Evolutionary conservation across 2,329 filamentous ascomycete species (phyloP), one percentile per base, ranked within the genome.

Genomic region (Apiospora marii): DNA sequence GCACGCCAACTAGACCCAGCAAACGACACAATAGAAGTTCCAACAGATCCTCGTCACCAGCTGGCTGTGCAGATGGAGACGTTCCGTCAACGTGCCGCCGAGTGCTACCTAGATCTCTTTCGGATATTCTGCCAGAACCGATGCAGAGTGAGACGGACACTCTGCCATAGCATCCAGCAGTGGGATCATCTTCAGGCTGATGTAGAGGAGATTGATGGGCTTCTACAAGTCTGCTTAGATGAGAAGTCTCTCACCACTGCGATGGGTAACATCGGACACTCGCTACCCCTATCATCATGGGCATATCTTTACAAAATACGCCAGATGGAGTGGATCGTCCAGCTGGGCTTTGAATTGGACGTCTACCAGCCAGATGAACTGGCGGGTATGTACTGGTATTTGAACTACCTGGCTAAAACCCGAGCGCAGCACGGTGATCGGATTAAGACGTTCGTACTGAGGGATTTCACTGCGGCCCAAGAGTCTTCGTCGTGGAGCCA

Each of bases 341-440:
- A 98, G 79, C 90, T 98, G 44, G 96, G 97, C 16, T 98, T 99
- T 81, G 96, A 99, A 82, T 91, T 98, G 16, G 92, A 96, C 61
- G 90, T 98, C 13, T 98, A 98, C 82, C 91, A 96, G 70, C 88
- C 91, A 0, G 93, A 97, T 80, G 96, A 99, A 81, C 87, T 96
- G 13, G 89, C 91, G 0, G 91, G 91, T 34, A 97, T 98, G 93
- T 98, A 98, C 82, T 96, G 93, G 91, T 95, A 98, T 81, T 84
- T 98, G 74, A 90, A 93, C 76, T 90, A 94, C 83, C 84, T 97
- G 73, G 86, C 93, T 78, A 89, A 91, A 79, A 90, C 92, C 71
- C 86, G 92, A 74, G 83, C 90, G 67, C 87, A 91, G 79, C 90
- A 98, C 78, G 84, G 93, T 34, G 92, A 94, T 76, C 89, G 93